Evolutionary conservation across 1,284 basidiomycete genomes (phyloP).

Genomic region (Sanghuangporus weigelae): DNA sequence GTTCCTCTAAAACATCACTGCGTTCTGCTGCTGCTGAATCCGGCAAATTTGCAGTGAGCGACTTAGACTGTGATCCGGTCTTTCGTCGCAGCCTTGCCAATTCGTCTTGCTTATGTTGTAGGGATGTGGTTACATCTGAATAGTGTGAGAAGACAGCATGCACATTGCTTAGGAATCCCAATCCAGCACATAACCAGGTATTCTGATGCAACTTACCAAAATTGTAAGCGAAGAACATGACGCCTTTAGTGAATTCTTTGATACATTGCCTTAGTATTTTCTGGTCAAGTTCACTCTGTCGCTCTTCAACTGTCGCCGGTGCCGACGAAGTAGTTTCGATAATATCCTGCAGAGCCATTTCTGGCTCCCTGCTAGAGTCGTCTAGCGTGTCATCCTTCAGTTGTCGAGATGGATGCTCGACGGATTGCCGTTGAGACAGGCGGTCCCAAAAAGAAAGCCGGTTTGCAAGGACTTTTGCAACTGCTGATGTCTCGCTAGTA

Average conservation of each 20-base stretch:
- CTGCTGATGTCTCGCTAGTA: conserved; percentile 39
- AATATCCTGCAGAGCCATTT: conserved; percentile 48
- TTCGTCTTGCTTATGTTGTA: conserved; percentile 74
- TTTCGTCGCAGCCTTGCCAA: conserved; percentile 41
- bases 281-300: conserved; percentile 64
- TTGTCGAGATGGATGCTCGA: background rate
- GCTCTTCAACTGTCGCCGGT: conserved; percentile 56
- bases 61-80: conserved; percentile 18
- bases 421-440: conserved; percentile 39
- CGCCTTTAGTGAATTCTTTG: conserved; percentile 65
- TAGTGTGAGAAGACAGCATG: background rate
- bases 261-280: conserved; percentile 74
- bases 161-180: background rate
- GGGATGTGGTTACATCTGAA: conserved; percentile 69
- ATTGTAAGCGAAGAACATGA: conserved; percentile 77
- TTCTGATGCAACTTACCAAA: conserved; percentile 47
- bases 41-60: conserved; percentile 5
- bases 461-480: conserved; percentile 56
- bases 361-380: conserved; percentile 31
- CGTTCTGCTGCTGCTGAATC: conserved; percentile 31
- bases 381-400: conserved; percentile 11
- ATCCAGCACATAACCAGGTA: background rate
- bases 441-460: conserved; percentile 70
- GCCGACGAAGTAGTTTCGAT: conserved; percentile 52
- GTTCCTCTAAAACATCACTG: conserved; percentile 58